Evolutionary conservation across 306 rosid species (phyloP), one percentile per base, ranked within the genome.

Genomic region (Cyamopsis tetragonoloba): DNA sequence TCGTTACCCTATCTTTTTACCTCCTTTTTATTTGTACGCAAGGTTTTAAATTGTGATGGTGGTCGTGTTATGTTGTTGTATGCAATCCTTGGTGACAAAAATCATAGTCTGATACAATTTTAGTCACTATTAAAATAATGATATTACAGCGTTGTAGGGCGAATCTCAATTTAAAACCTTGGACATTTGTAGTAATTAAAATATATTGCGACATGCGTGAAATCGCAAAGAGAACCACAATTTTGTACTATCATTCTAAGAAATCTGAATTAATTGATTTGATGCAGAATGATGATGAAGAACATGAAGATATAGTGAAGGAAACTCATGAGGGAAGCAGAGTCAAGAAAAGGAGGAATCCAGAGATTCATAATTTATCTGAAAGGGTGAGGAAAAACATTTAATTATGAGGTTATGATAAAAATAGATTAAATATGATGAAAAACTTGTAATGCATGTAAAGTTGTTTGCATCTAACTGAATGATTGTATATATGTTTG

Each of bases 261-360:
- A 19, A 56, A 50, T 26, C 23, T 28, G 24, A 34, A 14, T 77
- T 58, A n/a, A n/a, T n/a, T 61, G 7, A 17, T 66, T 75, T 55
- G 19, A 51, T 71, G 79, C 79, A 84, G 88, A 38, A 71, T 50
- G 77, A 71, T 50, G 77, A 77, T 12, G 85, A 71, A 56, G 79
- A 84, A 48, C 35, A 49, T 30, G 70, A 74, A 62, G 57, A 72
- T 54, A 24, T n/a, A 23, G 17, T 3, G 7, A 51, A 59, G 63
- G 56, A 58, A 42, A 69, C 13, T 9, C 56, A 26, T 19, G 74
- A 65, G 11, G 79, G 71, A 39, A 65, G 24, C 23, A 51, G 79
- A 66, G 4, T 42, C 70, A 77, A 82, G 63, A 71, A 78, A 74
- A 56, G 57, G 51, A 63, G 81, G 24, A 73, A 57, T 8, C 3